These are phyloP conservation scores for Nemania serpens DNA, from an alignment of 2,329 filamentous ascomycete species.

Conservation along the genomic window DNA sequence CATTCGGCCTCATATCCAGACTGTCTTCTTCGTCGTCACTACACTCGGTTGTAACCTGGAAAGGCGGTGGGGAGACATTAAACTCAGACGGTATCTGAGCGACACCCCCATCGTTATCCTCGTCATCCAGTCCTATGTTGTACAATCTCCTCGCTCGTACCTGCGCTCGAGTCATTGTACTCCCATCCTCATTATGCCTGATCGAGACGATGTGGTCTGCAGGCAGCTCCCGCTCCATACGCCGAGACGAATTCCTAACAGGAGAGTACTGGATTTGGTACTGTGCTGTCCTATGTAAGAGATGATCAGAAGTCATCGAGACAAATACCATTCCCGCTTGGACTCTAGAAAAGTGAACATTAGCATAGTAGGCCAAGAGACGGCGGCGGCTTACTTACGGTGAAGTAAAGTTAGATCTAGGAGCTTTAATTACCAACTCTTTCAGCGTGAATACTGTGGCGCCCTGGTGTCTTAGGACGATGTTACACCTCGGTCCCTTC, in stretches of 20 bases:
- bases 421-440: conserved; percentile 86
- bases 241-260: conserved; percentile 33
- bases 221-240: conserved; percentile 38
- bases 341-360: conserved; percentile 54
- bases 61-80: conserved; percentile 51
- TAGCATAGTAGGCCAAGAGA: conserved; percentile 36
- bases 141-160: conserved; percentile 52
- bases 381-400: conserved; percentile 65
- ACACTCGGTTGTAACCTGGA: conserved; percentile 62
- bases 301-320: conserved; percentile 79
- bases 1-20: conserved; percentile 36
- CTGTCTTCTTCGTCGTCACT: conserved; percentile 62
- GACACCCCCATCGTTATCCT: conserved; percentile 51
- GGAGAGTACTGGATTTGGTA: conserved; percentile 73
- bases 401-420: conserved; percentile 78
- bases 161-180: conserved; percentile 50
- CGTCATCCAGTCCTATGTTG: conserved; percentile 49
- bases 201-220: conserved; percentile 53
- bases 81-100: conserved; percentile 65
- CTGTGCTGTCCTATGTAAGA: conserved; percentile 72
- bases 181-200: conserved; percentile 57
- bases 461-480: conserved; percentile 81
- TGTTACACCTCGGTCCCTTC: conserved; percentile 83
- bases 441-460: conserved; percentile 80
- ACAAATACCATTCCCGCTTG: conserved; percentile 93